Conservation (phyloP, 2,329 filamentous ascomycete species). For the Pseudocercospora cruenta region DNA sequence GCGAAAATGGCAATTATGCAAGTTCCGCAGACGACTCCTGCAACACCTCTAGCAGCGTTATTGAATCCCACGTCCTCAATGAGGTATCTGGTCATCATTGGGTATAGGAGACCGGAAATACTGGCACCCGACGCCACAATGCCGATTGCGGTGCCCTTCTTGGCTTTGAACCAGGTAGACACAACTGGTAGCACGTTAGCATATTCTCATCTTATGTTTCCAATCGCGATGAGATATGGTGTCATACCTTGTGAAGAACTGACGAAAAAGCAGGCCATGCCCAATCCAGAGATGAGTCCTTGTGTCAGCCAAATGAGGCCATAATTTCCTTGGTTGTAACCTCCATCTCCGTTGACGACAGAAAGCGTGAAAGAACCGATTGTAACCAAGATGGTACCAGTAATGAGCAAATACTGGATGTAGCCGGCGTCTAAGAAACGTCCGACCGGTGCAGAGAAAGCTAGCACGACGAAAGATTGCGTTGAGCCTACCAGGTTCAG, state of each 20-base stretch:
- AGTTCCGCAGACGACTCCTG: constrained; percentile 46
- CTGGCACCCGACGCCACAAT: constrained; percentile 56
- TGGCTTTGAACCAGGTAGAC: constrained; percentile 54
- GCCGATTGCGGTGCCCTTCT: constrained; percentile 53
- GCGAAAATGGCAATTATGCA: constrained; percentile 48
- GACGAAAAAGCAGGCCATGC: constrained; percentile 59
- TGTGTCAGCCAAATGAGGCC: constrained; percentile 52
- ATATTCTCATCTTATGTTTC: not conserved
- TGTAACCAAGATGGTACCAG: constrained; percentile 48
- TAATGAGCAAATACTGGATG: constrained; percentile 44
- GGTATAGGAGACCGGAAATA: constrained; percentile 48
- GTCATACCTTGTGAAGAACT: constrained; percentile 52
- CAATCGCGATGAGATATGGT: too few species aligned
- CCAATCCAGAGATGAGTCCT: constrained; percentile 51
- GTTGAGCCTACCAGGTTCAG: constrained; percentile 55
- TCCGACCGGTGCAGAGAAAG: constrained; percentile 51
- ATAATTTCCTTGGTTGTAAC: constrained; percentile 45
- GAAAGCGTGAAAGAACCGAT: constrained; percentile 52
- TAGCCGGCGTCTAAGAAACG: constrained; percentile 54
- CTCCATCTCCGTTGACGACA: constrained; percentile 44
- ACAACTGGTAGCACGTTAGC: constrained; percentile 42
- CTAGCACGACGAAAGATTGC: constrained; percentile 51
- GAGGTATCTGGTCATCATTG: constrained; percentile 51
- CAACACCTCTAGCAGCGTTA: constrained; percentile 47
- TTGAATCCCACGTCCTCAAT: constrained; percentile 50